Percentiles rank a stretch among this genome's conserved stretches.
Evolutionary conservation across 306 rosid species (phyloP).

Genomic region (Sechiopsis laciniata): DNA sequence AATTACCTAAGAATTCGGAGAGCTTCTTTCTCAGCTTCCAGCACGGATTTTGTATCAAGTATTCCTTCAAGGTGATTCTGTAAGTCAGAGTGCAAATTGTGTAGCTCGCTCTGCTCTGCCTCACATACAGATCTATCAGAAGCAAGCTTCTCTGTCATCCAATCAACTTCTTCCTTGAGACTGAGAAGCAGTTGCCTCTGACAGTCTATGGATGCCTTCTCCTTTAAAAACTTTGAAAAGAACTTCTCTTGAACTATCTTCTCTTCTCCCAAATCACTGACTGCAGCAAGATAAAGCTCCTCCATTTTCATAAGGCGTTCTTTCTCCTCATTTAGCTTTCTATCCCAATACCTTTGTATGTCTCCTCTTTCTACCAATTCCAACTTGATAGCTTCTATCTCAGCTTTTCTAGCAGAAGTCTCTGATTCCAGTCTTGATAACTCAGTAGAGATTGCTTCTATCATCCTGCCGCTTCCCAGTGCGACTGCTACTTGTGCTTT

Average conservation of each 20-base stretch:
- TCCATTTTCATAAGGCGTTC: conserved; percentile 56
- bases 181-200: conserved; percentile 67
- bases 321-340: conserved; percentile 52
- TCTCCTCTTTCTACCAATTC: conserved; percentile 74
- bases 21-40: conserved; percentile 92
- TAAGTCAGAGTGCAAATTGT: conserved; percentile 40
- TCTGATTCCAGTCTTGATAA: conserved; percentile 62
- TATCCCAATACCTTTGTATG: conserved; percentile 69
- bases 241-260: conserved; percentile 48
- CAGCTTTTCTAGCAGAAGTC: conserved; percentile 49
- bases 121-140: conserved; percentile 48
- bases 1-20: conserved; percentile 72
- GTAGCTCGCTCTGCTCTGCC: conserved; percentile 54
- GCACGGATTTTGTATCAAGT: conserved; percentile 63
- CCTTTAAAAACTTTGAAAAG: conserved; percentile 47
- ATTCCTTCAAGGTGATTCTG: conserved; percentile 51
- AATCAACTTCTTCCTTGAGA: conserved; percentile 69
- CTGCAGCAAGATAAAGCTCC: conserved; percentile 47
- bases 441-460: conserved; percentile 50
- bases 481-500: conserved; percentile 87
- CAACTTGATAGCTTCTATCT: conserved; percentile 51
- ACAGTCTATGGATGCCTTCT: conserved; percentile 71
- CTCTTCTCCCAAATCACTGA: conserved; percentile 53
- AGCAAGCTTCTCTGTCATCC: conserved; percentile 62
- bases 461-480: conserved; percentile 68